Percentiles rank a stretch among this genome's conserved stretches.
phyloP scores from a whole-genome alignment of 73 alveolate genomes.

The Paramecium caudatum region DNA sequence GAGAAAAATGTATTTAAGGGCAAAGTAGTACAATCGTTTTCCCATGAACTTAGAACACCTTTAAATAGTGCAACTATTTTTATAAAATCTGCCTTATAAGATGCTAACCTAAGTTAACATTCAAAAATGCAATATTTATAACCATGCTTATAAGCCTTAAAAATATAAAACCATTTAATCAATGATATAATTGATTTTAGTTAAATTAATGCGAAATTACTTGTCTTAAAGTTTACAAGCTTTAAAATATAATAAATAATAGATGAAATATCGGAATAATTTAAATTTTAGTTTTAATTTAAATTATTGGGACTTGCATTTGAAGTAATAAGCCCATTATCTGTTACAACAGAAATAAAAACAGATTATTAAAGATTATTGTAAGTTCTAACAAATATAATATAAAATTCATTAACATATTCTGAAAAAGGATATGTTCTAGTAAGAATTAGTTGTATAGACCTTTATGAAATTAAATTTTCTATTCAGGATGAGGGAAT shows the following conservation, averaged over 20 bases:
- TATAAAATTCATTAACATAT: constrained; percentile 46
- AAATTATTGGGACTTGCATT: constrained; percentile 65
- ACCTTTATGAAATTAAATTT: constrained; percentile 31
- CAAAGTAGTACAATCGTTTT: constrained; percentile 68
- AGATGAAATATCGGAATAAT: constrained; percentile 54
- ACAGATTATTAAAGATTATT: constrained; percentile 74
- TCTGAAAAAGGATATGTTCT: constrained; percentile 73
- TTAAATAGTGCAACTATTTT: constrained; percentile 63
- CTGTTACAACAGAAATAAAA: background rate
- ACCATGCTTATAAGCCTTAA: constrained; percentile 68
- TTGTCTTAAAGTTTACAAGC: constrained; percentile 57
- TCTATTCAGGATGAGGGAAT: constrained; percentile 68
- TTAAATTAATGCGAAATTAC: constrained; percentile 65
- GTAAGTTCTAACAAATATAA: constrained; percentile 56
- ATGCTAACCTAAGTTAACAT: background rate
- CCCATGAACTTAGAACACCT: constrained; percentile 77
- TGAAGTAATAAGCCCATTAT: constrained; percentile 6
- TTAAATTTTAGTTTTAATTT: constrained; percentile 56
- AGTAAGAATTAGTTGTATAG: background rate
- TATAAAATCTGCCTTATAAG: constrained; percentile 44
- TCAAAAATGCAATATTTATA: constrained; percentile 45
- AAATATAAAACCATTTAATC: constrained; percentile 63
- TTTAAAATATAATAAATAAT: constrained; percentile 60
- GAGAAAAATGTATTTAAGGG: constrained; percentile 62
- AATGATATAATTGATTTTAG: constrained; percentile 74